Evolutionary conservation across 768 basidiomycete species (phyloP), one percentile per base, ranked within the genome.

Genomic region (Cystofilobasidium bisporidii): DNA sequence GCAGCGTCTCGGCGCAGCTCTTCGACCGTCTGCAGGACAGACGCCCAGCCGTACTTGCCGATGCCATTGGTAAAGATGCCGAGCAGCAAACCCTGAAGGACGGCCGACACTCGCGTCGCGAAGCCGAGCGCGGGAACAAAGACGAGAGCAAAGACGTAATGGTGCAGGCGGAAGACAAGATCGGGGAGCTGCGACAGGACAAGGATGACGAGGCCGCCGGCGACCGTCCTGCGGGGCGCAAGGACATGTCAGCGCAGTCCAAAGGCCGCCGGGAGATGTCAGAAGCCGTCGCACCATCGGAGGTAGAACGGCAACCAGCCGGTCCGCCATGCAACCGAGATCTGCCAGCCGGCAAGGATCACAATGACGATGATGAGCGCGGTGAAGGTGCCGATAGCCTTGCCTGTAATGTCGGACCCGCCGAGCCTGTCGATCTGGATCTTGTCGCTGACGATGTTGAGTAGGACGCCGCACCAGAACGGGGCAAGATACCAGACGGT

Each of bases 1-100:
- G 85, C 77, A 0, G 84, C 91, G 73, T 91, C 89, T 70, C 84
- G 81, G 62, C 80, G 83, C 61, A 93, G 83, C 86, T 86, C 85
- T 30, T 78, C 83, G 8, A 82, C 77, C 1, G 89, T 91, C 76
- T 93, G 84, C 58, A 93, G 74, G 50, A 92, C 87, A 0, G 87
- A 84, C 70, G 82, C 88, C 71, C 88, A 85, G 0, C 87, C 89
- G 76, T 86, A 93, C 9, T 86, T 86, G 2, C 86, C 88, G 24
- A 82, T 84, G 3, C 85, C 89, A 72, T 89, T 87, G 64, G 88
- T 75, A 76, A 91, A 91, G 76, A 91, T 81, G 2, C 91, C 90
- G 38, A 91, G 80, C 18, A 91, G 78, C 74, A 91, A 85, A 1
- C 86, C 88, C 76, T 91, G 89, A 74, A 86, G 86, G 58, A 91